Base-by-base conservation (phyloP, 2,329 filamentous ascomycete genomes). In the Cladophialophora yegresii region DNA sequence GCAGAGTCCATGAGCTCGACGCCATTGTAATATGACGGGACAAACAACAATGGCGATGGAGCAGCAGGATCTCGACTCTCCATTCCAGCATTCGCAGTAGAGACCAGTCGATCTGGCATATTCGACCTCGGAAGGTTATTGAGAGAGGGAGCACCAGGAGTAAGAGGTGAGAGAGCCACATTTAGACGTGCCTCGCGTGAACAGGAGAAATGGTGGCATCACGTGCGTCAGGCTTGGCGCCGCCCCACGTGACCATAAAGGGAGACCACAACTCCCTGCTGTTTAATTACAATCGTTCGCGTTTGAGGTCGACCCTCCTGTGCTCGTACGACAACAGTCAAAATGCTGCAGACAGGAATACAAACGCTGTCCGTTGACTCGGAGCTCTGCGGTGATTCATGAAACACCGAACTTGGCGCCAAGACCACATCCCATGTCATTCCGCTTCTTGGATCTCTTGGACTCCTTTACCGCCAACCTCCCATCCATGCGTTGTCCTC, bases 381-480 rank as follows among this genome's bases (percentile, higher is more conserved):
- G 16, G 36, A 43, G 36, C 36, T 7, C 36, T n/a, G 36, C 36
- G 36, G 47, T 16, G 47, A 28, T 50, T 26, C 20, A 50, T 50
- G 22, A 50, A 50, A 50, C 2, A 26, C 47, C 47, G 47, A 43
- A 50, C 47, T 50, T 22, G 47, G 47, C 47, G 47, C 47, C 47
- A 50, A 50, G 47, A 9, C 1, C n/a, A 4, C 20, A 22, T 50
- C 47, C 47, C 47, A 12, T 26, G 20, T 28, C 22, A 50, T 50
- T 50, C 47, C 47, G 47, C 47, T 50, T 50, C 23, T 26, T 26
- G 26, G 36, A 43, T 22, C 26, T 50, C 23, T 26, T 26, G 26
- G 36, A 43, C 28, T 32, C 55, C 16, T 5, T 28, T 13, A 50
- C 47, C 10, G 26, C 23, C 13, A 5, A 28, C 23, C 47, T 50